Evolutionary conservation across 164 flowering plant species (phyloP), one percentile per base, ranked within the genome.

Genomic region (Cinnamomum micranthum): DNA sequence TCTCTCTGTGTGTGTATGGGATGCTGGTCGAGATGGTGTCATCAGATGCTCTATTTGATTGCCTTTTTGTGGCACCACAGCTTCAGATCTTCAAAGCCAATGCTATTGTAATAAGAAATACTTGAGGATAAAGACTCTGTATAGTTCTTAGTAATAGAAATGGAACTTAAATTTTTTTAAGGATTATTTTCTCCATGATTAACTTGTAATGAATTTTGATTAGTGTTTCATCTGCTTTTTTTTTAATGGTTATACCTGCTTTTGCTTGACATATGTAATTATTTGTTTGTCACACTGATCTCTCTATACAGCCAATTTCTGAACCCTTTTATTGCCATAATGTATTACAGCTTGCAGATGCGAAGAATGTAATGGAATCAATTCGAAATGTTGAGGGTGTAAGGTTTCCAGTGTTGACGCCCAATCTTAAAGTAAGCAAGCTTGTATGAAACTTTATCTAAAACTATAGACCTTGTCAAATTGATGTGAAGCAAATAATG

Each of bases 341-440:
- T 65, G 60, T 50, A 33, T 71, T 78, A 71, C 79, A 95, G 99
- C 82, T 96, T 70, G 95, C 97, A 74, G 99, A 96, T 87, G 98
- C 98, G 62, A 92, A 85, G 78, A 93, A 90, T 82, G 98, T 96
- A 68, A 88, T 96, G 92, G 82, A 81, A 74, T 97, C 86, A 41
- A 80, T 96, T 35, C 79, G 76, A 71, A 70, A 81, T 71, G 24
- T 92, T 51, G 88, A 85, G 65, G 97, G 88, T 72, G 88, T 85
- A 67, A 87, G 89, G 74, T 82, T 96, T 70, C 97, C 97, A 68
- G 98, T 94, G 71, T 74, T 96, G 68, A 90, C 94, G 15, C 98
- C 99, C 50, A 96, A 96, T 85, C 70, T 94, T 13, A 96, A 91
- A 80, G 99, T 94, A 76, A 50, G 89, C 62, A 58, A 41, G 11